Evolutionary conservation across 768 basidiomycete genomes (phyloP), one percentile per base, ranked within the genome.

Genomic region (Suillus plorans): DNA sequence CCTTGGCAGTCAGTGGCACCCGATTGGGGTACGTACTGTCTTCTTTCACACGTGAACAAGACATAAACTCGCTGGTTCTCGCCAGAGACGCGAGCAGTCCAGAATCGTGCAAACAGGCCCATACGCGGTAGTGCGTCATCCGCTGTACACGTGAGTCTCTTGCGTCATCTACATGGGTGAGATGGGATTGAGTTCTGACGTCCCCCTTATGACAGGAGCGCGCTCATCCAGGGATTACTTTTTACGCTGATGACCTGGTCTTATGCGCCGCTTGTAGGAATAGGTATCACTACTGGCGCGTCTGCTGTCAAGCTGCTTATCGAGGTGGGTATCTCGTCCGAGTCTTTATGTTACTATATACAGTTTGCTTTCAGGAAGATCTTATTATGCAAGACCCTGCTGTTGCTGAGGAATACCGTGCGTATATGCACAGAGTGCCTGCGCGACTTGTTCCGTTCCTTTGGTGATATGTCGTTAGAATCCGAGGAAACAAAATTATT

Each of bases 41-140:
- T 7, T 37, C 34, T 53, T 50, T 50, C 25, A 47, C 14, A 39
- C 42, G 20, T 18, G 2, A 22, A 53, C 36, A 45, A 28, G 61
- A 10, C n/a, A 45, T n/a, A 16, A 58, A n/a, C 28, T 53, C 37
- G 37, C 22, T 49, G 13, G 22, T 44, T 64, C 58, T 68, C 34
- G 12, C 20, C 10, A 76, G 77, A 39, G 68, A 59, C 61, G 73
- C 45, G 77, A 74, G 64, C 79, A 78, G 60, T 67, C 72, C 0
- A 72, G 65, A 39, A 8, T 77, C 63, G 69, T 72, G 5, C 67
- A 71, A 42, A 70, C 67, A 8, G 79, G 79, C 2, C 79, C 78
- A 5, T 80, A 80, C 62, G 64, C 73, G 9, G 56, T 77, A 36
- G 73, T 80, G 41, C 79, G 80, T 44, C 80, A 80, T 60, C 79